These are phyloP conservation scores for Nitzschia inconspicua DNA, from an alignment of 108 stramenopile genomes.

Conservation along the genomic window DNA sequence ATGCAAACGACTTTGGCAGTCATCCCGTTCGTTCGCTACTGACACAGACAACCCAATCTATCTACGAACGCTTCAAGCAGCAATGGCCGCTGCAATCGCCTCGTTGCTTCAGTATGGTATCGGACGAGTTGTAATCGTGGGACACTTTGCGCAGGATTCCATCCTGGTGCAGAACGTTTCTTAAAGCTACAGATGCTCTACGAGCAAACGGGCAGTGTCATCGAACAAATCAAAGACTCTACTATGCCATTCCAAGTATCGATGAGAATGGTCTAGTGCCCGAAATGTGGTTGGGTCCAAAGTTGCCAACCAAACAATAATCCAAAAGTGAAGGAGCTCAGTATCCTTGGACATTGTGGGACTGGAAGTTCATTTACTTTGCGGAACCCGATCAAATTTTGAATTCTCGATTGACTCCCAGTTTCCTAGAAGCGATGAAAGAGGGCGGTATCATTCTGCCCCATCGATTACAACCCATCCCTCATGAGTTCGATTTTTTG, in stretches of 20 bases:
- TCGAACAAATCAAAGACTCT: no score
- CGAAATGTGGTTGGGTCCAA: no score
- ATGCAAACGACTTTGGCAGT: slow-evolving; percentile 15
- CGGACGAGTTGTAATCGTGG: slow-evolving; percentile 38
- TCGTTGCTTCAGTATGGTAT: slow-evolving; percentile 27
- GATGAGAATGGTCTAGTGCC: not conserved
- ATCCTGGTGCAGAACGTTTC: not conserved
- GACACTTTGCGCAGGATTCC: slow-evolving; percentile 13
- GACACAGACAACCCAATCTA: not conserved
- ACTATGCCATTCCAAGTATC: not conserved
- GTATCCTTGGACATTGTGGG: no score
- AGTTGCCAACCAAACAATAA: no score
- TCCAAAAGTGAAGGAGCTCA: no score
- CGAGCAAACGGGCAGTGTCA: no score
- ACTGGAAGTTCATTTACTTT: slow-evolving; percentile 40
- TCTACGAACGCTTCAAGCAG: not conserved
- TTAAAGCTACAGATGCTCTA: not conserved
- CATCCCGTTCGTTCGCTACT: slow-evolving; percentile 6
- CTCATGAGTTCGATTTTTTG: slow-evolving; percentile 22
- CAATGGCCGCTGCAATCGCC: slow-evolving; percentile 36
- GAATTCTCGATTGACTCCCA: slow-evolving; percentile 13
- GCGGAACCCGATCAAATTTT: slow-evolving; percentile 47
- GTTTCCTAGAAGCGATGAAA: slow-evolving; percentile 16
- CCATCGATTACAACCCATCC: slow-evolving; percentile 45
- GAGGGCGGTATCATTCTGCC: slow-evolving; percentile 30